Base-by-base conservation (phyloP, 2,329 filamentous ascomycete species). In the Nothomitra cinnamomea region DNA sequence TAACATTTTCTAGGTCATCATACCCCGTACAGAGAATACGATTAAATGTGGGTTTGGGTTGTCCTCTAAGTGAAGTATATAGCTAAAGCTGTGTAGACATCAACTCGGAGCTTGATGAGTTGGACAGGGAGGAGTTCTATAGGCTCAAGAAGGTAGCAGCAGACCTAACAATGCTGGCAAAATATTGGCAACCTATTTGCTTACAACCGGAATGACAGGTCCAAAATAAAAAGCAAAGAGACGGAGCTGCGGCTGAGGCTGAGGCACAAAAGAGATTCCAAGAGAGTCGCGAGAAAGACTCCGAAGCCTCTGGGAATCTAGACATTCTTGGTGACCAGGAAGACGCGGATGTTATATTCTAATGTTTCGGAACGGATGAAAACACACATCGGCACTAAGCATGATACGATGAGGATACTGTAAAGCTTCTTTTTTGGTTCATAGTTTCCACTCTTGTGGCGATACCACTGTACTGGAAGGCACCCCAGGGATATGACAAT, bases 61-160 rank as follows among this genome's bases (percentile, higher is more conserved):
- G n/a, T 8, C 45, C n/a, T 19, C 45, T 8, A 35, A 32, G 19
- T 48, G 25, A 15, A 22, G n/a, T 15, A 10, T 21, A 17, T 28
- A 19, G 13, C 42, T 38, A 40, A 32, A 54, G 35, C 47, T 52
- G 42, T n/a, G 3, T 55, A 84, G 81, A 96, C 65, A 96, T 96
- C 76, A 96, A 96, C 71, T 95, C 90, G 1, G 92, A 98, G 67
- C 78, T 98, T 15, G 92, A 98, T 65, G 92, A 98, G 70, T 75
- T 98, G 51, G 94, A 96, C 69, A 80, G 92, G 73, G 92, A 96
- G 67, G 92, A 98, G 66, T 98, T 98, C 68, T 98, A 95, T 70
- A 78, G 92, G 59, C 70, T 98, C 65, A 98, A 98, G 72, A 98
- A 98, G 75, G 76, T 66, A 61, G 54, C 54, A 43, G 36, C 10